These are phyloP conservation scores for Discostella stelligeroides DNA, from an alignment of 108 stramenopile genomes.

Conservation along the genomic window DNA sequence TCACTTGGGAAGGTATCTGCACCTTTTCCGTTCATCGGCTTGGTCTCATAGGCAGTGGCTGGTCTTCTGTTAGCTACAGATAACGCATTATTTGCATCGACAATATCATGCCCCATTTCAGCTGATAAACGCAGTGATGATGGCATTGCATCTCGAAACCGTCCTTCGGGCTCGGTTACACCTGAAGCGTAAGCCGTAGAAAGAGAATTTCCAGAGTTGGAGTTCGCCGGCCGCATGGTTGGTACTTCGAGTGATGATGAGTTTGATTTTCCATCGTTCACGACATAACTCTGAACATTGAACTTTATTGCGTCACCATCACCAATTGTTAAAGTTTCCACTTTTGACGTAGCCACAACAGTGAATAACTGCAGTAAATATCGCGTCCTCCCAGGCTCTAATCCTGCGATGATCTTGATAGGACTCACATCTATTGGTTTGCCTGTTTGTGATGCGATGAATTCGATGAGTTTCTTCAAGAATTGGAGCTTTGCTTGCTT, in stretches of 20 bases:
- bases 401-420: slow-evolving; percentile 71
- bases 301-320: neutral
- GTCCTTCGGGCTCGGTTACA: too few relatives aligned
- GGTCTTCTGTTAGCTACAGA: neutral
- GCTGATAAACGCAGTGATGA: neutral
- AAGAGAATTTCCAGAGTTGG: too few relatives aligned
- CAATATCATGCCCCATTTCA: neutral
- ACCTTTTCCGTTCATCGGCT: slow-evolving; percentile 11
- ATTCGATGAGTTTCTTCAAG: slow-evolving; percentile 61
- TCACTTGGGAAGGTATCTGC: too few relatives aligned
- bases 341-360: slow-evolving; percentile 49
- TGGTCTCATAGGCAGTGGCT: slow-evolving; percentile 10
- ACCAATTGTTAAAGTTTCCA: neutral
- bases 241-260: too few relatives aligned
- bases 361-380: slow-evolving; percentile 70
- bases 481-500: slow-evolving; percentile 64
- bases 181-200: too few relatives aligned
- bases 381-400: slow-evolving; percentile 77
- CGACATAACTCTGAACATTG: neutral
- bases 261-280: too few relatives aligned
- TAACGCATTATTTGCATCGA: neutral
- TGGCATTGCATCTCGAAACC: too few relatives aligned
- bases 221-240: too few relatives aligned
- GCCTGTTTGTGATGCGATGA: slow-evolving; percentile 45
- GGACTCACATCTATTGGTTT: slow-evolving; percentile 59